Conservation (phyloP, 2,329 filamentous ascomycete species). For the Nemania diffusa region DNA sequence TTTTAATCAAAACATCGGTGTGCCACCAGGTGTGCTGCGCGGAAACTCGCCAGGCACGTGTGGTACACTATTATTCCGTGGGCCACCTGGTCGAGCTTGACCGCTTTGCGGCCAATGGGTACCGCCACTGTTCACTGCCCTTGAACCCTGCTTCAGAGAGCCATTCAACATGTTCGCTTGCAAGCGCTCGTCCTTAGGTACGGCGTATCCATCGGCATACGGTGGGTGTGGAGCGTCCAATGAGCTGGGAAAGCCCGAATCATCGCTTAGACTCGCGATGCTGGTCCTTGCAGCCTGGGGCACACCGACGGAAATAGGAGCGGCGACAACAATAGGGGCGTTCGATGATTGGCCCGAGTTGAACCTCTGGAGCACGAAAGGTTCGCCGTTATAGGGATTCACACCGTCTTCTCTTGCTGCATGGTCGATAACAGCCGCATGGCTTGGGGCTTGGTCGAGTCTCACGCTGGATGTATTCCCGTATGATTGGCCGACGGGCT, state of each 20-base stretch:
- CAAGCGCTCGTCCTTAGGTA: slow-evolving; percentile 2
- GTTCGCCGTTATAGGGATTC: slow-evolving; percentile 66
- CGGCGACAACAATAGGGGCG: slow-evolving; percentile 38
- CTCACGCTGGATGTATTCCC: slow-evolving; percentile 58
- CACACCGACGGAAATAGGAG: slow-evolving; percentile 31
- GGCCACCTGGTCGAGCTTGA: slow-evolving; percentile 28
- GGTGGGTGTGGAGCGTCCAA: slow-evolving; percentile 20
- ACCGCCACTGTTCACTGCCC: slow-evolving; percentile 24
- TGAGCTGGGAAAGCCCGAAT: slow-evolving; percentile 38
- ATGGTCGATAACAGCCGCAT: slow-evolving; percentile 61
- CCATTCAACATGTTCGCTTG: slow-evolving; percentile 33
- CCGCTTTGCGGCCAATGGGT: slow-evolving; percentile 36
- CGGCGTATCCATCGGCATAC: slow-evolving; percentile 3
- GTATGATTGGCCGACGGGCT: slow-evolving; percentile 53
- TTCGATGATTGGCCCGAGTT: slow-evolving; percentile 35
- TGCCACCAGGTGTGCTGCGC: slow-evolving; percentile 31
- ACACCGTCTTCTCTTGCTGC: slow-evolving; percentile 65
- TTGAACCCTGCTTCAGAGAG: slow-evolving; percentile 34
- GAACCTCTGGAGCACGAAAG: slow-evolving; percentile 44
- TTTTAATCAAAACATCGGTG: slow-evolving; percentile 14
- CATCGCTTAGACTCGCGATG: slow-evolving; percentile 36
- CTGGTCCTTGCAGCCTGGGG: slow-evolving; percentile 35
- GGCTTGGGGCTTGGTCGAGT: slow-evolving; percentile 61
- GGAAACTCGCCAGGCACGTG: slow-evolving; percentile 49
- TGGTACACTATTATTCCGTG: slow-evolving; percentile 43